Evolutionary conservation across 208 protist genomes (phyloP).

Genomic region (Trypanosoma avium): DNA sequence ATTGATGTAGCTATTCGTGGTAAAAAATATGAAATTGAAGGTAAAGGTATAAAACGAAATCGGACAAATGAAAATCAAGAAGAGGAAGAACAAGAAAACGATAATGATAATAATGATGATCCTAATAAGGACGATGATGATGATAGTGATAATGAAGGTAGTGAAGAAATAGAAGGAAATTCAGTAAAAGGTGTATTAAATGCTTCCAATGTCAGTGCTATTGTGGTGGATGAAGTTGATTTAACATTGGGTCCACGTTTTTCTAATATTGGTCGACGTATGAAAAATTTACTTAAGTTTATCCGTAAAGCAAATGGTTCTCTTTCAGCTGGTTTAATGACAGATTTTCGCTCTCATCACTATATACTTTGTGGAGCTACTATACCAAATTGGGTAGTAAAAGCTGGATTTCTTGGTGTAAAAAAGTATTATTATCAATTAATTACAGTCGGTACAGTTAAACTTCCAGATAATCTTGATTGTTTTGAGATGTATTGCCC

Average conservation of each 20-base stretch:
- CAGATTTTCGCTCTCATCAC: conserved; percentile 85
- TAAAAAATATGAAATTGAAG: conserved; percentile 2
- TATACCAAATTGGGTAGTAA: conserved; percentile 91
- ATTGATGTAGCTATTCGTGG: conserved; percentile 83
- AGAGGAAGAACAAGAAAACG: conserved; percentile 29
- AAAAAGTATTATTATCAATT: conserved; percentile 94
- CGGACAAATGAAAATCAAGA: conserved; percentile 40
- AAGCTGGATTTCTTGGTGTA: conserved; percentile 86
- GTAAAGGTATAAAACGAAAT: conserved; percentile 26
- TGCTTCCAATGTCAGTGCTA: conserved; percentile 57
- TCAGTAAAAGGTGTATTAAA: conserved; percentile 34
- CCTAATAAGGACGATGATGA: conserved; percentile 23
- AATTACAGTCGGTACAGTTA: conserved; percentile 65
- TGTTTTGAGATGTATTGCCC: conserved; percentile 57
- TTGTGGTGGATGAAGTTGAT: conserved; percentile 91
- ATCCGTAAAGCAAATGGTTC: conserved; percentile 80
- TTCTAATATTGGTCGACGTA: conserved; percentile 79
- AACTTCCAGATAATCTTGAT: conserved; percentile 71
- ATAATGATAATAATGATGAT: conserved; percentile 21
- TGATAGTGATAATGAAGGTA: conserved; percentile 23
- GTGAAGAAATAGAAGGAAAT: not conserved
- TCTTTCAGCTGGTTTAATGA: conserved; percentile 58
- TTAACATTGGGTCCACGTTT: conserved; percentile 86
- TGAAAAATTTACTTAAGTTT: conserved; percentile 84
- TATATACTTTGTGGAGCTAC: conserved; percentile 91